A percentile compares a stretch with the other conserved stretches of the same genome.
Conservation (phyloP, 1,284 basidiomycete species). For the Leccinum colubrinum region DNA sequence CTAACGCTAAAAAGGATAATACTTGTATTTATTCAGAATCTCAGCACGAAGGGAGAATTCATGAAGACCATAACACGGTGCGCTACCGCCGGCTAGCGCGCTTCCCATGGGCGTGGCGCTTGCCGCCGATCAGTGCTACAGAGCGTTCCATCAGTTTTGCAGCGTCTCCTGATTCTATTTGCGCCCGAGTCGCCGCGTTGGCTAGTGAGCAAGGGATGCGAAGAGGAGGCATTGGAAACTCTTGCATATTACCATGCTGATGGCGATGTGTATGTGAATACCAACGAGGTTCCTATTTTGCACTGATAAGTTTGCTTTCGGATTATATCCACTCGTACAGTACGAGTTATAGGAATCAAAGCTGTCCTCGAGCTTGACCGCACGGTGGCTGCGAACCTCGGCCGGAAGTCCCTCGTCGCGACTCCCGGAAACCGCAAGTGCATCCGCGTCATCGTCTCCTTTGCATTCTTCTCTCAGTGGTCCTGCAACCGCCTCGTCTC, state of each 20-base stretch:
- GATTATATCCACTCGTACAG: constrained; percentile 66
- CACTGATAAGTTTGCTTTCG: constrained; percentile 16
- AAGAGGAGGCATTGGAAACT: constrained; percentile 56
- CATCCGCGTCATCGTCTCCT: constrained; percentile 63
- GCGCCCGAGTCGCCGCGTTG: constrained; percentile 73
- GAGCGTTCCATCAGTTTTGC: constrained; percentile 58
- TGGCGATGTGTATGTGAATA: constrained; percentile 45
- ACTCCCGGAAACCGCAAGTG: constrained; percentile 67
- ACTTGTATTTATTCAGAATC: background rate
- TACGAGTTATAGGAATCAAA: constrained; percentile 77
- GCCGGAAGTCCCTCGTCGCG: constrained; percentile 58
- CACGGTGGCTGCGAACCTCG: constrained; percentile 49
- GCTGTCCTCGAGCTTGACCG: constrained; percentile 66
- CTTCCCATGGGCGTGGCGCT: constrained; percentile 65
- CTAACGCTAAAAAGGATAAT: background rate
- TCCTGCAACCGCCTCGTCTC: constrained; percentile 75
- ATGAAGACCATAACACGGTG: background rate
- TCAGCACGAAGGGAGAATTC: background rate
- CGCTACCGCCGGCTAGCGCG: too few relatives aligned
- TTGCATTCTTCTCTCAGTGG: constrained; percentile 76
- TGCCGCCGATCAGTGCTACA: constrained; percentile 63
- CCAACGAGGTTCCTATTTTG: background rate
- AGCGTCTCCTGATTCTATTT: constrained; percentile 58
- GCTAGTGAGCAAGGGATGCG: constrained; percentile 63
- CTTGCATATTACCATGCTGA: constrained; percentile 78